phyloP scores from a whole-genome alignment of 2,329 filamentous ascomycete genomes.

The Colletotrichum gigasporum region DNA sequence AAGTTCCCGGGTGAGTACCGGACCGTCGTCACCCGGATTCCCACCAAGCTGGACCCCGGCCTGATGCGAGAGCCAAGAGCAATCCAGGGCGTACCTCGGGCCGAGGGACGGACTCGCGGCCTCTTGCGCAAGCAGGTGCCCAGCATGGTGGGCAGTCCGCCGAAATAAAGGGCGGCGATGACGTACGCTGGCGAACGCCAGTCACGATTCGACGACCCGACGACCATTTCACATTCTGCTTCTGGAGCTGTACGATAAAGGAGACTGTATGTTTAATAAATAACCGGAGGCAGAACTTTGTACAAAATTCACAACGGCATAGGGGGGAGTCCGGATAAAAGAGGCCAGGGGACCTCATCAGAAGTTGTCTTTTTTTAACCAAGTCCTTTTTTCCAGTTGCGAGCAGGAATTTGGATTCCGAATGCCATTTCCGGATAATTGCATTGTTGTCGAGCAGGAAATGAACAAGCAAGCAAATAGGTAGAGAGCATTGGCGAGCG shows the following conservation, averaged over 20 bases:
- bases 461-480: slow-evolving; percentile 19
- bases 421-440: slow-evolving; percentile 30
- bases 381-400: slow-evolving; percentile 15
- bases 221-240: slow-evolving; percentile 22
- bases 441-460: slow-evolving; percentile 25
- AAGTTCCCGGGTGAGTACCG: slow-evolving; percentile 72
- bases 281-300: slow-evolving; percentile 28
- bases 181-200: slow-evolving; percentile 1
- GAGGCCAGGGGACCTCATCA: slow-evolving; percentile 23
- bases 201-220: slow-evolving; percentile 30
- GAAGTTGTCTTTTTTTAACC: slow-evolving; percentile 7
- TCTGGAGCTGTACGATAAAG: slow-evolving; percentile 25
- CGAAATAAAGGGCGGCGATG: slow-evolving; percentile 32
- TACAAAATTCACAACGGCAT: slow-evolving; percentile 28
- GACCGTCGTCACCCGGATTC: slow-evolving; percentile 70
- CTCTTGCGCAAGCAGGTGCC: slow-evolving; percentile 66
- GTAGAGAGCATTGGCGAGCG: slow-evolving; percentile 14
- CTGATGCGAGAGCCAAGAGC: slow-evolving; percentile 93
- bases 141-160: slow-evolving; percentile 55
- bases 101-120: slow-evolving; percentile 60
- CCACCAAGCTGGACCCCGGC: slow-evolving; percentile 83
- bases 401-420: slow-evolving; percentile 25
- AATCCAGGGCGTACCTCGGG: slow-evolving; percentile 85
- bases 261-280: slow-evolving; percentile 31
- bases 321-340: slow-evolving; percentile 26